Percentiles rank a stretch among this genome's conserved stretches.
phyloP scores from a whole-genome alignment of 495 filamentous ascomycete genomes.

The Entonaema liquescens region DNA sequence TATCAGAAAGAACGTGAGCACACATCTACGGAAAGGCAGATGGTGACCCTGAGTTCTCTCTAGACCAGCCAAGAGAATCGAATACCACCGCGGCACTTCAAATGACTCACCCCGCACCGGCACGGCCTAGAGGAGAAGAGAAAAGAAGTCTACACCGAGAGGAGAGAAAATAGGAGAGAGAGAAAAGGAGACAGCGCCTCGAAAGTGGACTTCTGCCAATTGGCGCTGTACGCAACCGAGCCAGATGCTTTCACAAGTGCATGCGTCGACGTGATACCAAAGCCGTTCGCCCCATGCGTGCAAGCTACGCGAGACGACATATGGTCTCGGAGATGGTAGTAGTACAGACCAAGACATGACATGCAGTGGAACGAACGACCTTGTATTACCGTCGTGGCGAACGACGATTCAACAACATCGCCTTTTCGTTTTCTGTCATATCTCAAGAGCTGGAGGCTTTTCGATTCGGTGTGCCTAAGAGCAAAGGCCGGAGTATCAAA shows the following conservation, averaged over 20 bases:
- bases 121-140: conserved; percentile 20
- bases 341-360: conserved; percentile 40
- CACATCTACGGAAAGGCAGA: not conserved
- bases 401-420: conserved; percentile 33
- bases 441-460: not conserved
- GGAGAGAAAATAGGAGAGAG: not conserved
- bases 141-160: conserved; percentile 22
- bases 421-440: not conserved
- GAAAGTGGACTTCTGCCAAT: conserved; percentile 40
- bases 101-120: conserved; percentile 40
- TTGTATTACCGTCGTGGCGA: conserved; percentile 35
- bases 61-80: conserved; percentile 38
- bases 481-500: conserved; percentile 8
- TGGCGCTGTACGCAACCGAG: conserved; percentile 46
- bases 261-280: conserved; percentile 42
- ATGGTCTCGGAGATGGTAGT: conserved; percentile 42
- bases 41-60: conserved; percentile 5
- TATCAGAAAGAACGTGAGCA: conserved; percentile 5
- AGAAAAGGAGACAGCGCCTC: conserved; percentile 10
- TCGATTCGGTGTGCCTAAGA: not conserved
- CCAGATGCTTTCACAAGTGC: conserved; percentile 36
- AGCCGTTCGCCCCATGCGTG: conserved; percentile 40
- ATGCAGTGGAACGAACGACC: conserved; percentile 46
- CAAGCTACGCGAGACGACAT: conserved; percentile 43
- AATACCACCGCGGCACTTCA: conserved; percentile 42